Evolutionary conservation across 1,284 basidiomycete genomes (phyloP).

Genomic region (Neonothopanus nambi): DNA sequence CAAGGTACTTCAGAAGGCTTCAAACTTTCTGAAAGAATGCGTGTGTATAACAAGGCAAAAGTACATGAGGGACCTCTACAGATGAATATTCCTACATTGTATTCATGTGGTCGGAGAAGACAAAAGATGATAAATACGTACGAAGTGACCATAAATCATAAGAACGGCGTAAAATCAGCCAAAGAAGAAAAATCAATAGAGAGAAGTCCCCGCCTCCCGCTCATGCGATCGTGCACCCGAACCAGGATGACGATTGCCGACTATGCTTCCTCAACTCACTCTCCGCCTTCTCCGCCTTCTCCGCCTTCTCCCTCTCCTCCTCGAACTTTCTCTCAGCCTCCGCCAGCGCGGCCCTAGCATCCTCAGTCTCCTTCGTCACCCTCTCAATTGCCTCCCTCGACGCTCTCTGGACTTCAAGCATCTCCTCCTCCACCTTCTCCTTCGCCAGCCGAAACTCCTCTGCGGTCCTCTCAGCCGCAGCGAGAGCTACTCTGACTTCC

Average conservation of each 20-base stretch:
- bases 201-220: no score
- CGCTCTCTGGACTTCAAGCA: background rate
- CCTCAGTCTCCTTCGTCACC: conserved; percentile 1
- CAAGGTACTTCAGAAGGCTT: no score
- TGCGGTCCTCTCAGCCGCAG: background rate
- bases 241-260: background rate
- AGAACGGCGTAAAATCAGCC: no score
- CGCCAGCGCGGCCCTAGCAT: background rate
- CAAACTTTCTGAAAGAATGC: no score
- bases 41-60: no score
- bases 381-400: background rate
- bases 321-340: conserved; percentile 2
- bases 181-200: no score
- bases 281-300: conserved; percentile 1
- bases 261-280: conserved; percentile 4
- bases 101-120: no score
- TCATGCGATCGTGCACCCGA: no score
- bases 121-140: no score
- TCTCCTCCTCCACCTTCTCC: conserved; percentile 5
- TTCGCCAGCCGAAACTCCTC: conserved; percentile 5
- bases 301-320: conserved; percentile 1
- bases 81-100: no score
- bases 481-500: background rate
- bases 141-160: no score
- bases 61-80: no score